These are phyloP conservation scores for Backusella australiensis DNA, from an alignment of 192 early-diverging fungal species.

Conservation along the genomic window DNA sequence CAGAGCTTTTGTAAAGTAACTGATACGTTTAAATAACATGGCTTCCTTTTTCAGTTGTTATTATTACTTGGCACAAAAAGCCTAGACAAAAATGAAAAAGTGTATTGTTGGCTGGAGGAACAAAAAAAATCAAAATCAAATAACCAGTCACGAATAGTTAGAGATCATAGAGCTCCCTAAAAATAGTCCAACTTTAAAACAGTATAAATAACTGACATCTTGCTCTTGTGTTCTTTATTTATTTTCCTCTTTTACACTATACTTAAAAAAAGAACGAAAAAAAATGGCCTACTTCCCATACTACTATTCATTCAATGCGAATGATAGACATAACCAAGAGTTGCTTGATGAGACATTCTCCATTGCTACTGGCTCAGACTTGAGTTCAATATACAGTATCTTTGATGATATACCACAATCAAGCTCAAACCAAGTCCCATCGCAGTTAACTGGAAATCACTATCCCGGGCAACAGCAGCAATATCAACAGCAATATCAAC, in stretches of 20 bases:
- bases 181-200: not conserved
- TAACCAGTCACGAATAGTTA: not conserved
- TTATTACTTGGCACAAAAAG: not conserved
- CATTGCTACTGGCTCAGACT: slow-evolving; percentile 5
- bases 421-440: not conserved
- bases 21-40: not conserved
- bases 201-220: slow-evolving; percentile 3
- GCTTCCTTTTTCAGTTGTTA: not conserved
- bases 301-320: not conserved
- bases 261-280: not conserved
- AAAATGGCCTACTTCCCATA: not conserved
- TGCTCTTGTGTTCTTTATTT: not conserved
- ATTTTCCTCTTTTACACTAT: not conserved
- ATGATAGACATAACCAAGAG: slow-evolving; percentile 6
- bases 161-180: not conserved
- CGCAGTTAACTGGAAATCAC: not conserved
- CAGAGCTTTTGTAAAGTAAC: not conserved
- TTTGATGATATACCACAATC: not conserved
- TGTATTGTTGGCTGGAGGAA: not conserved
- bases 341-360: slow-evolving; percentile 1
- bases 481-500: not conserved
- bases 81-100: not conserved
- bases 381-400: not conserved
- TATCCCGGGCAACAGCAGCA: not conserved
- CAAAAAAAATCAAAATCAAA: not conserved